Evolutionary conservation across 164 flowering plant species (phyloP), one percentile per base, ranked within the genome.

Genomic region (Vitis rotundifolia): DNA sequence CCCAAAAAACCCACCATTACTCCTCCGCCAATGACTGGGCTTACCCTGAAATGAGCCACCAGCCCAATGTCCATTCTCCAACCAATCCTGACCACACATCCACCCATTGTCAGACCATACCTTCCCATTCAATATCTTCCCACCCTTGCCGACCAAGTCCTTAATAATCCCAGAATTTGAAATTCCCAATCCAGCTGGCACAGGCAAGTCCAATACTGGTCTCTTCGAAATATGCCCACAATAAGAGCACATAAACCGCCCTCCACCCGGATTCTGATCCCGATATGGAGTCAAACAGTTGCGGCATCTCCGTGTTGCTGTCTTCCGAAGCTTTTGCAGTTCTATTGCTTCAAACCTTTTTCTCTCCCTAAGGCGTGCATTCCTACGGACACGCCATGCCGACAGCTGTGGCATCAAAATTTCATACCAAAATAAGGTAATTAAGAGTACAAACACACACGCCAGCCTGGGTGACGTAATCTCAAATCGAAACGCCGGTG

Each of bases 221-320:
- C 99, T 80, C 78, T 88, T 92, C 0, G 99, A 94, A 10, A 92
- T 74, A 76, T 94, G 99, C 52, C 99, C 99, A 82, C 99, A 94
- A 75, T 90, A 92, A 0, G 97, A 86, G 72, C 99, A 94, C 99
- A 92, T 92, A 74, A 89, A 94, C 75, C 81, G 73, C n/a, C 97
- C 97, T 50, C 97, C 95, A 69, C 90, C 91, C 0, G 98, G 97
- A 64, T 94, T 94, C 84, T 94, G 98, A 69, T 94, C 98, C 72
- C 85, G 70, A 64, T 94, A 94, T 0, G 98, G 86, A 3, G 88
- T 89, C 82, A 82, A 85, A 69, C 97, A 94, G 71, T 94, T 94
- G 44, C 99, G 72, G 72, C 99, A 94, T 78, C 84, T 76, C 60
- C 95, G 71, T 0, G 94, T 90, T 0, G 99, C 99, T 16, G 93